These are phyloP conservation scores for Nematocida homosporus DNA, from an alignment of 371 early-diverging fungal genomes.

Conservation along the genomic window DNA sequence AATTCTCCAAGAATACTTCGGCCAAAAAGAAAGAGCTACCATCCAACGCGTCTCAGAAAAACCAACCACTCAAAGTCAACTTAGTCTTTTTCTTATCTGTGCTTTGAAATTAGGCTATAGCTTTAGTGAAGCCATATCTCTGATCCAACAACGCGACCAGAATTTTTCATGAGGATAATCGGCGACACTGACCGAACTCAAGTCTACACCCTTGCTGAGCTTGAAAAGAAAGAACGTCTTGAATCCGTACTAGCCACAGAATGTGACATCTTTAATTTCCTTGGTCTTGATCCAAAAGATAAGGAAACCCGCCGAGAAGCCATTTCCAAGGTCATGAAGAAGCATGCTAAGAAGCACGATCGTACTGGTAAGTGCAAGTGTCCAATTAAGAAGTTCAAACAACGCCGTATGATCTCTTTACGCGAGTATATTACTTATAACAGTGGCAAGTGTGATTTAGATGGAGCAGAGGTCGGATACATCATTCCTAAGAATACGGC, in stretches of 20 bases:
- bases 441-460: slow-evolving; percentile 43
- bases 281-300: slow-evolving; percentile 28
- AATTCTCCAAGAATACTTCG: slow-evolving; percentile 25
- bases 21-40: neutral
- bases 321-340: slow-evolving; percentile 27
- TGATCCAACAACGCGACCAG: neutral
- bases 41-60: neutral
- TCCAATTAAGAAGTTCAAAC: slow-evolving; percentile 18
- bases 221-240: slow-evolving; percentile 41
- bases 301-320: neutral
- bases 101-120: slow-evolving; percentile 13
- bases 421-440: slow-evolving; percentile 3
- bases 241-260: slow-evolving; percentile 28
- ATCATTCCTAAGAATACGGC: slow-evolving; percentile 43
- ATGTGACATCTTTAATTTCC: slow-evolving; percentile 26
- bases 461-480: slow-evolving; percentile 25
- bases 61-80: neutral
- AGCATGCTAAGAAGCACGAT: neutral
- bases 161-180: slow-evolving; percentile 42
- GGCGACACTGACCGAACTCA: slow-evolving; percentile 31
- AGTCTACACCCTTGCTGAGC: slow-evolving; percentile 28
- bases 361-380: slow-evolving; percentile 23
- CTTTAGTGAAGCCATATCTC: slow-evolving; percentile 7
- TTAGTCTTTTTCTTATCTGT: slow-evolving; percentile 21
- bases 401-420: slow-evolving; percentile 2